Evolutionary conservation across 2,329 filamentous ascomycete species (phyloP).

Genomic region (Cryphonectria parasitica): DNA sequence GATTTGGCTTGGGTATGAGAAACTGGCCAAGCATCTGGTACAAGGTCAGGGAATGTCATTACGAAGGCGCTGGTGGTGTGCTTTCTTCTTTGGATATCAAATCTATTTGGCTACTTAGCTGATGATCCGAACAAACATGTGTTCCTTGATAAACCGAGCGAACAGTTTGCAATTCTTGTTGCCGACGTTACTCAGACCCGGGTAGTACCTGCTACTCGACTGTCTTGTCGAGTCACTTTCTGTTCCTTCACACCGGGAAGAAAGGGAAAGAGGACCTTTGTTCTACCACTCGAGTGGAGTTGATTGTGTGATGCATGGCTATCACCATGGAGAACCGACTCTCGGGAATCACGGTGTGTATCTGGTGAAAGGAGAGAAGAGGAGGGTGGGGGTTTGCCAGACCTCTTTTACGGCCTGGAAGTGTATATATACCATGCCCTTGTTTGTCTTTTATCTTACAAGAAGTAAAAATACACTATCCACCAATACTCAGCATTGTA

Average conservation of each 20-base stretch:
- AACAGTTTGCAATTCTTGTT: neutral
- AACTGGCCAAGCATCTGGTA: neutral
- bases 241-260: neutral
- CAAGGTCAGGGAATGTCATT: neutral
- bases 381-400: too few relatives aligned
- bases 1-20: neutral
- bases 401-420: too few relatives aligned
- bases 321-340: neutral
- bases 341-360: neutral
- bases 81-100: neutral
- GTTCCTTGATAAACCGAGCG: neutral
- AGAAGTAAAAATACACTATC: neutral
- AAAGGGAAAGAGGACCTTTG: neutral
- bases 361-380: neutral
- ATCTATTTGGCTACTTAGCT: neutral
- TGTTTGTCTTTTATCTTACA: neutral
- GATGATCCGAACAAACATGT: neutral
- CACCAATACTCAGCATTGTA: neutral
- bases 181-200: neutral
- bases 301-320: neutral
- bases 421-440: neutral
- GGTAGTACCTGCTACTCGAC: neutral
- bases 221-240: neutral
- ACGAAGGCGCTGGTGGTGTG: neutral
- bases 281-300: neutral